Base-by-base conservation (phyloP, 192 early-diverging fungal species). In the Dissophora globulifera region DNA sequence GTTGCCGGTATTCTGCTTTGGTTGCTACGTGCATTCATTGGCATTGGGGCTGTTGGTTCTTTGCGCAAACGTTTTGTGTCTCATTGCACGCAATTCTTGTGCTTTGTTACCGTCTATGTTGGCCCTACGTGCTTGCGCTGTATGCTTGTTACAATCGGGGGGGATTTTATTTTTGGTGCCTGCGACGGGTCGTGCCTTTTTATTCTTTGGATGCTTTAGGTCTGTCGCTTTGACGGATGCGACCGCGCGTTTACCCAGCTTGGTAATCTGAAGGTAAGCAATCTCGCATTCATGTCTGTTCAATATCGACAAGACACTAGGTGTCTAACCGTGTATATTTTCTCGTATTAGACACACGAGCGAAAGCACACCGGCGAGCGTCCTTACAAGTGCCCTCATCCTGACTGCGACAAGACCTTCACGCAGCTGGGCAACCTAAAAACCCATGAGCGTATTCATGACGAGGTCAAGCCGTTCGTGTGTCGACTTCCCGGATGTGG, bases 371-470 rank as follows among this genome's bases (percentile, higher is more conserved):
- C 67, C 25, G 78, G 68, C 43, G 76, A 68, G 22, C 20, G 52
- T 6, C 55, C 55, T 22, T 76, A 60, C 33, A 61, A 70, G 31
- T 95, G 93, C 79, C 79, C 82, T 29, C 66, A 83, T 23, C 67
- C 83, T 5, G 86, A 78, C 19, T 95, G 93, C 62, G 80, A 66
- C 50, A 89, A 88, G 72, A 80, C 86, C 31, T 95, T 95, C 64
- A 88, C 86, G 22, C 91, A 95, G 76, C 78, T 89, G 32, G 92
- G 92, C 5, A 90, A 90, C 48, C 80, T 90, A 8, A 87, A 88
- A 61, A 93, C 93, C 3, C 94, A 95, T 48, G 90, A 93, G 81
- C 86, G 87, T 54, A 90, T 88, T 17, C 94, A 95, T 63, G 80
- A 86, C 16, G 89, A 87, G 27, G 88, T 90, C 66, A 92, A 91